A percentile compares a stretch with the other conserved stretches of the same genome.
Evolutionary conservation across 176 grass and related monocot species (phyloP).

Genomic region (Carex parvula): DNA sequence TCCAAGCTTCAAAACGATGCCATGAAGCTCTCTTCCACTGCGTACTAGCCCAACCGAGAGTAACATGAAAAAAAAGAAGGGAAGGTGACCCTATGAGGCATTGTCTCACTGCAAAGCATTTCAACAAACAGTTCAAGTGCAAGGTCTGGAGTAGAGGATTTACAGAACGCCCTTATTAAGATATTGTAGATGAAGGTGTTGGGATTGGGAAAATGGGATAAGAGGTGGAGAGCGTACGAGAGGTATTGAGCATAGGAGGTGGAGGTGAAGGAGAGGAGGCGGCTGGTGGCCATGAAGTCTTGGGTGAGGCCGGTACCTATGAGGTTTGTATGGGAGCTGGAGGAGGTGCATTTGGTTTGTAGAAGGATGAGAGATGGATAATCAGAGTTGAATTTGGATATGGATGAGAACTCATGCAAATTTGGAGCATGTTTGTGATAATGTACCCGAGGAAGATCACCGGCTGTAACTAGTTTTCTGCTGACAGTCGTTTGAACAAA

Average conservation of each 20-base stretch:
- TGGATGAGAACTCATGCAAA: conserved; percentile 10
- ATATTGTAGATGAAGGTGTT: conserved; percentile 81
- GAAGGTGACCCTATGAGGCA: conserved; percentile 46
- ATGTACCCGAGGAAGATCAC: no score
- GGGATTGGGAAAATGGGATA: conserved; percentile 39
- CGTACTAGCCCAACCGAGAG: conserved; percentile 33
- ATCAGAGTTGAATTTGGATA: conserved; percentile 46
- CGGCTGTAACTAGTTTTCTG: no score
- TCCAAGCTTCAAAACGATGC: conserved; percentile 65
- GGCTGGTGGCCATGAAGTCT: conserved; percentile 59
- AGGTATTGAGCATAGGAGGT: no score
- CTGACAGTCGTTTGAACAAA: no score
- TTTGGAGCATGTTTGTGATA: not conserved
- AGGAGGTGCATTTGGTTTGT: conserved; percentile 50
- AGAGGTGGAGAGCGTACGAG: conserved; percentile 37
- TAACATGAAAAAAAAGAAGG: conserved; percentile 46
- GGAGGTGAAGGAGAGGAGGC: conserved; percentile 53
- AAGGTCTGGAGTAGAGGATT: conserved; percentile 32
- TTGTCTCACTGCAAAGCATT: conserved; percentile 40
- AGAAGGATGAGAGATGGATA: conserved; percentile 43
- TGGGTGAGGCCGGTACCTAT: conserved; percentile 51
- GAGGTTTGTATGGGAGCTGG: conserved; percentile 73
- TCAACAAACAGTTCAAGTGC: conserved; percentile 47
- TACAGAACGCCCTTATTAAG: conserved; percentile 49
- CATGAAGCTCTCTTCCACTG: conserved; percentile 48